Percentiles rank a stretch among this genome's conserved stretches.
phyloP scores from a whole-genome alignment of 768 basidiomycete genomes.

The Daedaleopsis sinensis region DNA sequence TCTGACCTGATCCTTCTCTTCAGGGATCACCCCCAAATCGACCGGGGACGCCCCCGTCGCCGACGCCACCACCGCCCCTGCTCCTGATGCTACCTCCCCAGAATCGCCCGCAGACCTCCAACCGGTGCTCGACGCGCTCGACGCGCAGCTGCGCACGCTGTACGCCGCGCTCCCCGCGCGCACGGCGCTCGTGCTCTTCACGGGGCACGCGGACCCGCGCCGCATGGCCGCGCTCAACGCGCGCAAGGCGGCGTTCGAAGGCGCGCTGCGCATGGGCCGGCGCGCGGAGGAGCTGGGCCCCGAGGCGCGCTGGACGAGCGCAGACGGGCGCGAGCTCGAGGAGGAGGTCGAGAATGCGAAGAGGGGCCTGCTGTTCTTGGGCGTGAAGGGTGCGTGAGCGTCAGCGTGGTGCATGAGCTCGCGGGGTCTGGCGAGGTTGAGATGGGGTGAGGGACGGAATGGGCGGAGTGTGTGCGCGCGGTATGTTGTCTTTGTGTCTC shows the following conservation, averaged over 20 bases:
- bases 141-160: constrained; percentile 61
- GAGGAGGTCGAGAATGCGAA: constrained; percentile 78
- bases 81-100: constrained; percentile 32
- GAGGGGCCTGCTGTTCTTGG: constrained; percentile 83
- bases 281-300: constrained; percentile 54
- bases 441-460: too few species aligned
- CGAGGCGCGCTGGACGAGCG: constrained; percentile 72
- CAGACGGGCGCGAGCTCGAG: constrained; percentile 79
- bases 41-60: constrained; percentile 36
- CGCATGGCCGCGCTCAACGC: constrained; percentile 74
- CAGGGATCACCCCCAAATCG: constrained; percentile 67
- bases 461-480: too few species aligned
- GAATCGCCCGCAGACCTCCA: constrained; percentile 9
- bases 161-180: constrained; percentile 73
- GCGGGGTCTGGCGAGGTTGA: not conserved
- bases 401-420: not conserved
- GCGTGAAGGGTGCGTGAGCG: constrained; percentile 43
- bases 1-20: not conserved
- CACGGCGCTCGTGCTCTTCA: constrained; percentile 84
- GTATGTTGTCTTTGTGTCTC: too few species aligned
- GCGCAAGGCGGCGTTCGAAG: constrained; percentile 74
- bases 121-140: constrained; percentile 48
- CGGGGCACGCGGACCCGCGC: constrained; percentile 88
- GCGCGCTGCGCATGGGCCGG: constrained; percentile 56
- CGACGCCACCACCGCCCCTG: constrained; percentile 8